Evolutionary conservation across 768 basidiomycete species (phyloP).

Genomic region (Gyrodon lividus): DNA sequence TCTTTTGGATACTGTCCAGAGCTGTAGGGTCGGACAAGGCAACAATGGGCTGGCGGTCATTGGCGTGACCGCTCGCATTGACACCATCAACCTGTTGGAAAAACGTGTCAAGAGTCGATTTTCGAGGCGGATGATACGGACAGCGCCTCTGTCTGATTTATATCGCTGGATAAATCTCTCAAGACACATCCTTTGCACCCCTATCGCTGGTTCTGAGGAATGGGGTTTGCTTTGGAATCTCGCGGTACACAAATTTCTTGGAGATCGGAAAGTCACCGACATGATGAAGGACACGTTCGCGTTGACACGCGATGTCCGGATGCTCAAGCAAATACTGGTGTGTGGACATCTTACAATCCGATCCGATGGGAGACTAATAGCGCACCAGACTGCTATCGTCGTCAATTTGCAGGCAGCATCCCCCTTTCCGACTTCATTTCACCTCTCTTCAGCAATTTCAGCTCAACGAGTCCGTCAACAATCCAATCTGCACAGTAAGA

Average conservation of each 20-base stretch:
- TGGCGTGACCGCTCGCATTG: conserved; percentile 83
- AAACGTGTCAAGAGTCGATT: conserved; percentile 98
- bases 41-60: conserved; percentile 79
- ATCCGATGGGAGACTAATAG: conserved; percentile 8
- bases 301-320: conserved; percentile 57
- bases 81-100: conserved; percentile 86
- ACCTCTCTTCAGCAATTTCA: conserved; percentile 42
- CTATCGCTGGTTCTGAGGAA: conserved; percentile 34
- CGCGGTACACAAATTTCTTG: conserved; percentile 56
- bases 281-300: conserved; percentile 58
- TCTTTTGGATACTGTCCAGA: conserved; percentile 91
- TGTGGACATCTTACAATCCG: conserved; percentile 22
- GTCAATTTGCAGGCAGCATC: conserved; percentile 46
- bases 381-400: conserved; percentile 42
- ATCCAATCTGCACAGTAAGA: conserved; percentile 56
- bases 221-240: conserved; percentile 64
- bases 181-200: conserved; percentile 40
- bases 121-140: conserved; percentile 85
- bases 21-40: conserved; percentile 59
- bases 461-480: conserved; percentile 57
- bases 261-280: conserved; percentile 44
- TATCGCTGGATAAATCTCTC: conserved; percentile 52
- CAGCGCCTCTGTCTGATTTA: conserved; percentile 56
- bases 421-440: conserved; percentile 52
- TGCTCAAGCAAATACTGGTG: conserved; percentile 63